Base-by-base conservation (phyloP, 2,329 filamentous ascomycete species). In the Grosmannia penicillata region DNA sequence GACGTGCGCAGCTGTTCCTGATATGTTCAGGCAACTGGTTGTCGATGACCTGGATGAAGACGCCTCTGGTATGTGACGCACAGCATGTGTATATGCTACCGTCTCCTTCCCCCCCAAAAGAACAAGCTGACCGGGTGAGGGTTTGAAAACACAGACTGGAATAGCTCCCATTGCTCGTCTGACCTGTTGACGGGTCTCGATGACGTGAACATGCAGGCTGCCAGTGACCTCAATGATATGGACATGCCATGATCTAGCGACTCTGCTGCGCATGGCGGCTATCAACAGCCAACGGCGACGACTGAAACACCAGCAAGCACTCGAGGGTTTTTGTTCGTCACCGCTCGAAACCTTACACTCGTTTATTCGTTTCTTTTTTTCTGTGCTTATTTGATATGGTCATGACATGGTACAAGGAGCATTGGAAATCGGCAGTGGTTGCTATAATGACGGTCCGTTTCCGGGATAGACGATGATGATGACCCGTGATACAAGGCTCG, bases 21-120 rank as follows among this genome's bases (percentile, higher is more conserved):
- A 63, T 13, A 50, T 58, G n/a, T 62, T 82, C 48, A 61, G 60
- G 27, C 59, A 58, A 34, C 55, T 79, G n/a, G 59, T 70, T 31
- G 62, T 73, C 14, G 70, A 75, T 35, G 67, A 73, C 42, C 50
- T 70, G 39, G 71, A 75, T 43, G 70, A 75, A 37, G 71, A 75
- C 38, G 69, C 58, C 47, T 73, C 70, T 47, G 70, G 71, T 72
- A 69, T 58, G 69, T 66, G 52, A 21, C 18, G 11, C 19, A 14
- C 6, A 9, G 17, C 11, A 23, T 4, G 15, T 19, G 8, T 11
- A 23, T 22, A 8, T 11, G 13, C 7, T 14, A 30, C 13, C 6
- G 28, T 14, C 18, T 15, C 29, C 15, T 13, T 11, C 6, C 19
- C 17, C 18, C 15, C 18, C 30, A n/a, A 13, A 29, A 29, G 22